Conservation (phyloP, 192 early-diverging fungal genomes). For the Gaertneriomyces sp. region DNA sequence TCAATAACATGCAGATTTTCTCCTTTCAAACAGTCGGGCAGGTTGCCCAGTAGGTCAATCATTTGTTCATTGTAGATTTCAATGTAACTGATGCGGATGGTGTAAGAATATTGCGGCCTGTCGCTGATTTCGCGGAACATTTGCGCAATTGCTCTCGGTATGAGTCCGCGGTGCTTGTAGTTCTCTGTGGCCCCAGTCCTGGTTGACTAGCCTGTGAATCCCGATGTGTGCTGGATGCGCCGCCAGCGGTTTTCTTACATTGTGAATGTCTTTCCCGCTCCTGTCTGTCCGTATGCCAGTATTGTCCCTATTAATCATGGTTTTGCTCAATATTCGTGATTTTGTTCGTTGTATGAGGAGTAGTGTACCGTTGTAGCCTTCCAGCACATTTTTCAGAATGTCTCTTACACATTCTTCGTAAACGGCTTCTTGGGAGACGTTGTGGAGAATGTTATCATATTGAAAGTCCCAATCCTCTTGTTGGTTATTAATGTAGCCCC, state of each 20-base stretch:
- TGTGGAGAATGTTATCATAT: conserved; percentile 60
- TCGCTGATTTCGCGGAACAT: conserved; percentile 53
- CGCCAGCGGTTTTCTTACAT: conserved; percentile 33
- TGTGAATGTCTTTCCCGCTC: conserved; percentile 62
- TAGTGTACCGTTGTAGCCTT: conserved; percentile 57
- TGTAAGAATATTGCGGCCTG: conserved; percentile 51
- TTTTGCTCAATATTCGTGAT: background rate
- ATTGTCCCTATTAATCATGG: conserved; percentile 39
- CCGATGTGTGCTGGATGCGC: no score
- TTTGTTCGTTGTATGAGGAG: background rate
- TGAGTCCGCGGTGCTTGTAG: conserved; percentile 62
- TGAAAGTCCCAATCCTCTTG: conserved; percentile 64
- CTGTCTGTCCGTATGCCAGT: conserved; percentile 36
- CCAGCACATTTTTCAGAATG: conserved; percentile 51
- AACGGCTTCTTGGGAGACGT: conserved; percentile 56
- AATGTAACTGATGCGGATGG: conserved; percentile 49
- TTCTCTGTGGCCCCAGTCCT: conserved; percentile 65
- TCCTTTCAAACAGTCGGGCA: conserved; percentile 25
- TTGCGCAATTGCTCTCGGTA: conserved; percentile 56
- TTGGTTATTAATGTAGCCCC: conserved; percentile 66
- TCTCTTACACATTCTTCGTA: conserved; percentile 57
- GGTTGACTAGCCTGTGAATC: background rate
- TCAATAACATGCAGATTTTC: conserved; percentile 47
- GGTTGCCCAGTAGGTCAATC: conserved; percentile 46
- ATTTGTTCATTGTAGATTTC: conserved; percentile 65